A percentile compares a stretch with the other conserved stretches of the same genome.
Conservation (phyloP, 768 basidiomycete species). For the Boletus pseudopeckii region DNA sequence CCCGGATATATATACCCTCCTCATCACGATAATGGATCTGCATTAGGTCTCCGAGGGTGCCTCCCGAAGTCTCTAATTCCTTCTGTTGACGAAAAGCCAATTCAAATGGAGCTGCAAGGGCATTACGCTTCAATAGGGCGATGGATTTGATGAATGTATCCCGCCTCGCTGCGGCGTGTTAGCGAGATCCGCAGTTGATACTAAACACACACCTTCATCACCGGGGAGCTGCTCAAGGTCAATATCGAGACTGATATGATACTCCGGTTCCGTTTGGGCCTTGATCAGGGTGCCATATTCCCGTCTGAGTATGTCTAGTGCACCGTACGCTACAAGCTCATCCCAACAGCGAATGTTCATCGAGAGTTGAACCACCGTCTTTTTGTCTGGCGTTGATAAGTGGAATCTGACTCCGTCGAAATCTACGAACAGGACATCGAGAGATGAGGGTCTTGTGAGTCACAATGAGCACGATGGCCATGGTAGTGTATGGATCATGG, state of each 20-base stretch:
- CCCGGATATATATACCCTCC: conserved; percentile 94
- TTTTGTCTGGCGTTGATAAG: conserved; percentile 82
- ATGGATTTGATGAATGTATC: conserved; percentile 77
- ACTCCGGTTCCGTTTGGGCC: conserved; percentile 75
- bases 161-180: conserved; percentile 58
- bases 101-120: conserved; percentile 93
- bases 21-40: conserved; percentile 92
- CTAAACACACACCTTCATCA: conserved; percentile 60
- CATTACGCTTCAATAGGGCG: conserved; percentile 87
- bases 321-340: conserved; percentile 86
- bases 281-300: conserved; percentile 79
- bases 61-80: conserved; percentile 69
- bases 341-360: conserved; percentile 99
- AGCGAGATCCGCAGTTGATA: conserved; percentile 1
- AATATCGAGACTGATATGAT: conserved; percentile 82
- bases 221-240: conserved; percentile 83
- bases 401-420: conserved; percentile 97
- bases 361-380: conserved; percentile 79
- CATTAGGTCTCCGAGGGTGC: conserved; percentile 80
- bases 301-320: conserved; percentile 67
- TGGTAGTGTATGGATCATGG: neutral
- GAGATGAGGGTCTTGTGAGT: conserved; percentile 69
- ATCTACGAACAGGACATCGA: conserved; percentile 97
- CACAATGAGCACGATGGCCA: conserved; percentile 11
- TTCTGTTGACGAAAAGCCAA: conserved; percentile 81